These are phyloP conservation scores for Piper betle DNA, from an alignment of 164 flowering plant genomes.

Conservation along the genomic window DNA sequence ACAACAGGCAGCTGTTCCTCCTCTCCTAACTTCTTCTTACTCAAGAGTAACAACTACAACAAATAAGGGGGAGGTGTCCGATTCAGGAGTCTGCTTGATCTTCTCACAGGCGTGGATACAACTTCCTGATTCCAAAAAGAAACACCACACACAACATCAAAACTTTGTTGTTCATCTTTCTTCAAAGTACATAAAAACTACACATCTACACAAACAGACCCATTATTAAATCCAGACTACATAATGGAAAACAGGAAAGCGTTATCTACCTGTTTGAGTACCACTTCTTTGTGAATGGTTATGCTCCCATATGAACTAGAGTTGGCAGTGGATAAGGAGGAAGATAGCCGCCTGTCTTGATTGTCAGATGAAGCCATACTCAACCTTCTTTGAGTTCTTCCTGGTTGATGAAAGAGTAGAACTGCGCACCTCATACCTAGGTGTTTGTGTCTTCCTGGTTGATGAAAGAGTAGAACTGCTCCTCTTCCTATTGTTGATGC, in stretches of 20 bases:
- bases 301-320: conserved; percentile 26
- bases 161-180: no score
- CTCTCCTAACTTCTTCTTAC: no score
- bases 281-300: conserved; percentile 13
- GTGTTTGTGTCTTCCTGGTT: neutral
- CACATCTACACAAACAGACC: no score
- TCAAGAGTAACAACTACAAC: no score
- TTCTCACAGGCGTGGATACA: neutral
- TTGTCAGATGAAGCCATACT: neutral
- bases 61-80: neutral
- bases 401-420: neutral
- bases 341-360: neutral
- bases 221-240: no score
- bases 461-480: neutral
- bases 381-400: neutral
- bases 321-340: conserved; percentile 13
- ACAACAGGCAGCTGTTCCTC: no score
- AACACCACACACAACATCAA: no score
- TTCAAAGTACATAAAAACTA: no score
- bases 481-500: neutral
- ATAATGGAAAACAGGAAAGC: no score
- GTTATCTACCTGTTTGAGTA: conserved; percentile 18
- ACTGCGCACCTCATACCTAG: neutral
- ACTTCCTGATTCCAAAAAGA: no score
- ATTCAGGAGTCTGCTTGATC: neutral